Conservation (phyloP, 306 rosid species). For the Malus sieversii region DNA sequence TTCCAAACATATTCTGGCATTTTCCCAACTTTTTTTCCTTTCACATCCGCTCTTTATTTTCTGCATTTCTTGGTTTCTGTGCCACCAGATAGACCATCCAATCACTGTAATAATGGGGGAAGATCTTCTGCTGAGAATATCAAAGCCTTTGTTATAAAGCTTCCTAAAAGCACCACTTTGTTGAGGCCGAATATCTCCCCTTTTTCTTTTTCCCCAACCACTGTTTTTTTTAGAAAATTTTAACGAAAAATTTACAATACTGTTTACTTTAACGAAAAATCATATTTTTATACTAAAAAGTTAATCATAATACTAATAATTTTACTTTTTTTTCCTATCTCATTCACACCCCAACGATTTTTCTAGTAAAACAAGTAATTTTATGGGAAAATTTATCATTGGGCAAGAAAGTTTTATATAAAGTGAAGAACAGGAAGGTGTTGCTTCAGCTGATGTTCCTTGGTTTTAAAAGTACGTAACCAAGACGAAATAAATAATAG, state of each 20-base stretch:
- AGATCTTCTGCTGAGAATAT: slow-evolving; percentile 54
- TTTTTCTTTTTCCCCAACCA: slow-evolving; percentile 2
- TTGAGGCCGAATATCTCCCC: slow-evolving; percentile 48
- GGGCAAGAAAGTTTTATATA: not conserved
- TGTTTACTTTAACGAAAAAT: too few relatives aligned
- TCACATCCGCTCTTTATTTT: not conserved
- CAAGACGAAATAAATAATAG: not conserved
- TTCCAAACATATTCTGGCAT: slow-evolving; percentile 45
- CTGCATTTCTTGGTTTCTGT: slow-evolving; percentile 27
- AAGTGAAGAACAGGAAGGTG: not conserved
- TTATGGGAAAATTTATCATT: slow-evolving; percentile 24
- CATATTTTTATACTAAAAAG: too few relatives aligned
- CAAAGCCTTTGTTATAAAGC: slow-evolving; percentile 35
- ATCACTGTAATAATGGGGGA: slow-evolving; percentile 48
- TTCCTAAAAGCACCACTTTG: slow-evolving; percentile 28
- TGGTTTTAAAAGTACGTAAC: not conserved
- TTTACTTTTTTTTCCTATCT: slow-evolving; percentile 2
- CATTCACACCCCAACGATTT: not conserved
- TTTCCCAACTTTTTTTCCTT: not conserved
- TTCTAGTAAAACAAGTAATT: slow-evolving; percentile 1
- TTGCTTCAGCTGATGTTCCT: not conserved
- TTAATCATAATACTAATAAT: fast-evolving
- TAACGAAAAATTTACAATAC: fast-evolving
- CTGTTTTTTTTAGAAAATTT: not conserved
- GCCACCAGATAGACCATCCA: slow-evolving; percentile 48